Evolutionary conservation across 352 stramenopile species (phyloP), one percentile per base, ranked within the genome.

Genomic region (Halophytophthora polymorphica): DNA sequence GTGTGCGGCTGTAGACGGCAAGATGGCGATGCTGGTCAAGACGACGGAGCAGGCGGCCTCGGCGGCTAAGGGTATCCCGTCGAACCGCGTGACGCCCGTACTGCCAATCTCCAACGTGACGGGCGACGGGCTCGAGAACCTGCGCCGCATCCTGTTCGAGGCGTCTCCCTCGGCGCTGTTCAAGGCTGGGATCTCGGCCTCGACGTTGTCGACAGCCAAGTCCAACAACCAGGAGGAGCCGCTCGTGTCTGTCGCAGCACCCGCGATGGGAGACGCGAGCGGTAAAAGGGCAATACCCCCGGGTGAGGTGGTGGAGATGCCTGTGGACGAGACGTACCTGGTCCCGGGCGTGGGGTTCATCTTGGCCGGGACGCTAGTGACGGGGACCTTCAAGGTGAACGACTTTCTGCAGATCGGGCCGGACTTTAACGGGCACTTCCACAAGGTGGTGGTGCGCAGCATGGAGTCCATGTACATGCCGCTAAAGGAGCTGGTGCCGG

Each of bases 41-140:
- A 88, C 69, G 43, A 58, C 68, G 29, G 78, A 90, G 48, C 80
- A 98, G 59, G 85, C 96, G 1, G 53, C 79, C 35, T 90, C 83
- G 1, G 91, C 93, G 10, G 88, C 88, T 5, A 93, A 96, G 56
- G 76, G 84, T 48, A 88, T 98, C 40, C 81, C 80, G 23, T 95
- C 81, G 29, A 96, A 96, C 61, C 81, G 92, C 33, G 80, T 99
- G 38, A 98, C 96, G 33, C 97, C 97, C 6, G 97, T 99, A 51
- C 85, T 99, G 65, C 89, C 96, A 10, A 93, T 98, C 31, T 99
- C 96, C 2, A 98, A 97, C 73, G 97, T 99, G 10, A 99, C 95
- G 11, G 97, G 97, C 18, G 86, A 98, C 50, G 96, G 96, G 0
- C 61, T 94, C 38, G 67, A 73, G 11, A 94, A 94, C 45, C 45